Evolutionary conservation across 371 early-diverging fungal species (phyloP).

Genomic region (Mucor lusitanicus): DNA sequence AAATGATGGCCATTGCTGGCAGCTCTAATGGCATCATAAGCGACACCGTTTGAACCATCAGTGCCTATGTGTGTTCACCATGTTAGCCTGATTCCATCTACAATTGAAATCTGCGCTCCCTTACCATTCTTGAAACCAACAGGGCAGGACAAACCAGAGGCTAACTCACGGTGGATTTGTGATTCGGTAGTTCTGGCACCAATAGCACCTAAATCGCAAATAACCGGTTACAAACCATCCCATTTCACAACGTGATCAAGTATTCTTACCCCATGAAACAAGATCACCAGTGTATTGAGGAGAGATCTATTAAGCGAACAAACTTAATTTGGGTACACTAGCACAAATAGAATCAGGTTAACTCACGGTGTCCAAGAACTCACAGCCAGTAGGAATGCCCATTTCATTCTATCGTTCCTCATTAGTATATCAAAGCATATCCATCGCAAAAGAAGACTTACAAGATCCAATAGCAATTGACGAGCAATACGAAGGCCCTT

Average conservation of each 20-base stretch:
- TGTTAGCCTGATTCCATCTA: background rate
- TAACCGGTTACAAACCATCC: background rate
- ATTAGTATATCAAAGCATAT: conserved; percentile 19
- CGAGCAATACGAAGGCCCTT: conserved; percentile 90
- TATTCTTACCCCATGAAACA: conserved; percentile 70
- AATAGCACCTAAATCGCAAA: conserved; percentile 61
- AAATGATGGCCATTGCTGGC: conserved; percentile 89
- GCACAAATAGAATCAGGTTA: background rate
- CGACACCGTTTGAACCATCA: conserved; percentile 84
- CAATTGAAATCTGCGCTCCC: background rate
- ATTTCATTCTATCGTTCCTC: conserved; percentile 55
- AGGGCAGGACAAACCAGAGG: conserved; percentile 91
- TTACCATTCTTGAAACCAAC: conserved; percentile 92
- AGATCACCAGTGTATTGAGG: conserved; percentile 86
- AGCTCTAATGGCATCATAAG: conserved; percentile 89
- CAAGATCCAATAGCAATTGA: conserved; percentile 67
- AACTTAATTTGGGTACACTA: background rate
- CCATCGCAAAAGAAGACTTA: background rate
- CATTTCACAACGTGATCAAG: background rate
- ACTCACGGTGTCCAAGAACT: conserved; percentile 70
- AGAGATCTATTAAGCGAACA: conserved; percentile 48
- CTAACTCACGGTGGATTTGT: conserved; percentile 87
- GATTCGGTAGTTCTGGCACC: conserved; percentile 95
- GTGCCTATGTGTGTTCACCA: conserved; percentile 44
- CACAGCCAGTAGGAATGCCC: conserved; percentile 89